These are phyloP conservation scores for Ambrosia trifida DNA, from an alignment of 129 eudicot species.

Conservation along the genomic window DNA sequence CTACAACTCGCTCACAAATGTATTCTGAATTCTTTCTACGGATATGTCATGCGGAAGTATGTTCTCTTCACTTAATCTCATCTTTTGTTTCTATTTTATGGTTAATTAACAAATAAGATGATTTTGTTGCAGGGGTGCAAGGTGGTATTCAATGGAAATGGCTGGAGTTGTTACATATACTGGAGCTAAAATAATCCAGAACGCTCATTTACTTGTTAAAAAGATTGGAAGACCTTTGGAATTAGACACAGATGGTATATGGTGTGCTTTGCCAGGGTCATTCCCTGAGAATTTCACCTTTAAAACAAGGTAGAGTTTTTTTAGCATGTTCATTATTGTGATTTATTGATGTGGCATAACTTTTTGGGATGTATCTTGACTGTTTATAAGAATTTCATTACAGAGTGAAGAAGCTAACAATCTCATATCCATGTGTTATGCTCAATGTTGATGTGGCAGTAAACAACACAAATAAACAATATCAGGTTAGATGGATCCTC, in stretches of 20 bases:
- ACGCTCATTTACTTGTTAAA: conserved; percentile 86
- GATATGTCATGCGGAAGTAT: conserved; percentile 99
- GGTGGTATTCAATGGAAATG: conserved; percentile 99
- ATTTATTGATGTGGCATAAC: background rate
- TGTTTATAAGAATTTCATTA: conserved; percentile 20
- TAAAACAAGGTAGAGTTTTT: conserved; percentile 55
- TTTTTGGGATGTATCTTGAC: background rate
- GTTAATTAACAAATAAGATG: conserved; percentile 23
- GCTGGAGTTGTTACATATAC: conserved; percentile 99
- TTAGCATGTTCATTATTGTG: conserved; percentile 4
- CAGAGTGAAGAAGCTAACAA: conserved; percentile 90
- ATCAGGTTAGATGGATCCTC: conserved; percentile 63
- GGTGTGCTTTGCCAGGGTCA: conserved; percentile 96
- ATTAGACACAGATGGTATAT: conserved; percentile 97
- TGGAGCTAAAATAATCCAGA: conserved; percentile 97
- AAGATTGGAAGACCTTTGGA: conserved; percentile 97
- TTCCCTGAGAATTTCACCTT: conserved; percentile 98
- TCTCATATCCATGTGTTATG: conserved; percentile 99
- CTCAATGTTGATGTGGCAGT: conserved; percentile 95
- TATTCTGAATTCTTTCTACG: conserved; percentile 95
- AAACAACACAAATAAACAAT: conserved; percentile 97
- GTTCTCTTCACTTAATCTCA: conserved; percentile 24
- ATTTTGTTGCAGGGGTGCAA: conserved; percentile 78
- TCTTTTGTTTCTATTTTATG: conserved; percentile 5
- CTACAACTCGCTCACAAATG: conserved; percentile 98